Percentiles rank a stretch among this genome's conserved stretches.
Evolutionary conservation across 2,329 filamentous ascomycete species (phyloP).

Genomic region (Anisogramma anomala): DNA sequence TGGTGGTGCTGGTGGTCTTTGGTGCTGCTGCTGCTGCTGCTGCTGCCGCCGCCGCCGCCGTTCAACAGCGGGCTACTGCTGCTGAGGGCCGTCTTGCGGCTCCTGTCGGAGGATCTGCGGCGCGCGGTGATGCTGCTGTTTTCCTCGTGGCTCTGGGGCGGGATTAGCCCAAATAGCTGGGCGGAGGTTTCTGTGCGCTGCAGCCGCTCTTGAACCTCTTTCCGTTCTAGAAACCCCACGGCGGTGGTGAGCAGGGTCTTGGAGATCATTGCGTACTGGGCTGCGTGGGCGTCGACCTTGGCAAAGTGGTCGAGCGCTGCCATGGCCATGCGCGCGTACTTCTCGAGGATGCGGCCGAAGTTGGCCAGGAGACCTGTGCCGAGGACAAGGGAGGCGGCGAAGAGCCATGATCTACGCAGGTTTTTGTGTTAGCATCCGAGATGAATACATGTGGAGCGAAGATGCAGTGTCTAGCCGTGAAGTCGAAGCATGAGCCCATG

Average conservation of each 20-base stretch:
- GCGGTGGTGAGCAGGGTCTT: constrained; percentile 37
- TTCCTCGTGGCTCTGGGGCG: constrained; percentile 18
- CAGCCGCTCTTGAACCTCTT: constrained; percentile 34
- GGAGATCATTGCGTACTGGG: constrained; percentile 42
- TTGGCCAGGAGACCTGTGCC: constrained; percentile 39
- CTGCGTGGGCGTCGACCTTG: constrained; percentile 36
- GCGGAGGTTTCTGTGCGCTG: constrained; percentile 39
- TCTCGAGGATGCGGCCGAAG: constrained; percentile 41
- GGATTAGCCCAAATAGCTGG: constrained; percentile 39
- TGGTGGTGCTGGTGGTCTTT: not conserved
- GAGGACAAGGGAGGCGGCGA: constrained; percentile 40
- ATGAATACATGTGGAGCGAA: not conserved
- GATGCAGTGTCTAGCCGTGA: too few species aligned
- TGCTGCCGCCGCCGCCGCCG: not conserved
- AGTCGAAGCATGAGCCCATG: too few species aligned
- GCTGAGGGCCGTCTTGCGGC: constrained; percentile 5
- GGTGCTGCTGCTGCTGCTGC: not conserved
- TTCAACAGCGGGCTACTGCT: not conserved
- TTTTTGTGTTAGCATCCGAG: not conserved
- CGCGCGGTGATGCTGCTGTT: not conserved
- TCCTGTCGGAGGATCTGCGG: not conserved
- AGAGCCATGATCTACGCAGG: constrained; percentile 37
- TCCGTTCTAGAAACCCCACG: constrained; percentile 34
- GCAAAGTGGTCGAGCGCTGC: constrained; percentile 38
- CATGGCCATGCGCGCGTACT: constrained; percentile 36